A percentile compares a stretch with the other conserved stretches of the same genome.
phyloP scores from a whole-genome alignment of 768 basidiomycete species.

The Trametes villosa region DNA sequence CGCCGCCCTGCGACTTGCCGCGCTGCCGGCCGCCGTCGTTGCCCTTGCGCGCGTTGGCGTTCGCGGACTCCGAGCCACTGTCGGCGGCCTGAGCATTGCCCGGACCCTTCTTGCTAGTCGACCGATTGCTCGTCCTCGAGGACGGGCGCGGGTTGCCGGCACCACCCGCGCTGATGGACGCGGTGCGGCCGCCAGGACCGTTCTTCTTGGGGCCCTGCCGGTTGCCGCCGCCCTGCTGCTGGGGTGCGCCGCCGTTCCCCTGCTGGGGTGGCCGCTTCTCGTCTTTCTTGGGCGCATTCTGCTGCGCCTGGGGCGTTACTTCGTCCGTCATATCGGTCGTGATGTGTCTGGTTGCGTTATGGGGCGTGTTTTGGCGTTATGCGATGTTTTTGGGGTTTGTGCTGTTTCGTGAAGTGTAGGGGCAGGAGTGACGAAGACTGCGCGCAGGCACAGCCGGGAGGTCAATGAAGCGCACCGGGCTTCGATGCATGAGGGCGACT shows the following conservation, averaged over 20 bases:
- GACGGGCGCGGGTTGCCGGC: constrained; percentile 58
- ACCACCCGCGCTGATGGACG: constrained; percentile 25
- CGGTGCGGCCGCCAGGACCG: constrained; percentile 19
- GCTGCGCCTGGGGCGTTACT: constrained; percentile 56
- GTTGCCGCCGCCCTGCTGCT: constrained; percentile 42
- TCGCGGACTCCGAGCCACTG: constrained; percentile 74
- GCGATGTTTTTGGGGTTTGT: constrained; percentile 40
- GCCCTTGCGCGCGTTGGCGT: constrained; percentile 63
- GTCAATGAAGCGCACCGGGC: constrained; percentile 17
- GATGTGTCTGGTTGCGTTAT: constrained; percentile 44
- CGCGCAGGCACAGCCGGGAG: constrained; percentile 17
- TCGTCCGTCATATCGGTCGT: constrained; percentile 93
- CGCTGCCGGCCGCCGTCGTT: constrained; percentile 45
- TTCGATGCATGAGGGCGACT: constrained; percentile 1
- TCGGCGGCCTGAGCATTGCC: constrained; percentile 48
- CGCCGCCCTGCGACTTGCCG: constrained; percentile 41
- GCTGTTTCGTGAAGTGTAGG: constrained; percentile 20
- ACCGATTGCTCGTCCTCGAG: constrained; percentile 72
- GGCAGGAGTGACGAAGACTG: constrained; percentile 27
- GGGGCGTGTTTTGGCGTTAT: constrained; percentile 49
- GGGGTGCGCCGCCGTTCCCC: constrained; percentile 27
- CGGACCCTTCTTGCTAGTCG: constrained; percentile 34
- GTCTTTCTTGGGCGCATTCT: constrained; percentile 63
- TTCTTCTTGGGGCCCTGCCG: constrained; percentile 63
- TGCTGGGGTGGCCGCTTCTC: constrained; percentile 63